These are phyloP conservation scores for Voacanga thouarsii DNA, from an alignment of 257 asterid species.

Conservation along the genomic window DNA sequence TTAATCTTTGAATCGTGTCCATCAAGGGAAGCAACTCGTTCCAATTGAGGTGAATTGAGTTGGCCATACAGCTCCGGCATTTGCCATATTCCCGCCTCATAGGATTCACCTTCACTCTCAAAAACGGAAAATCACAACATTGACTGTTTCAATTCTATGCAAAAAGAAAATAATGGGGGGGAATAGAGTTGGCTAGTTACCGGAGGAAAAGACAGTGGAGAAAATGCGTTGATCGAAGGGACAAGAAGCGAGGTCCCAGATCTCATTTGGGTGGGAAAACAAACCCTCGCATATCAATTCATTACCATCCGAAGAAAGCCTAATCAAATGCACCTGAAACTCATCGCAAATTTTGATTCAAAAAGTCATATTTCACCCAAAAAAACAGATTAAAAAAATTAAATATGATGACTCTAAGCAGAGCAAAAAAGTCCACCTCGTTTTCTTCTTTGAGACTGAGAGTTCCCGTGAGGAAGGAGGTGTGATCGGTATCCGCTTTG, in stretches of 20 bases:
- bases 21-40: slow-evolving; percentile 77
- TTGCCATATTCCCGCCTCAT: slow-evolving; percentile 96
- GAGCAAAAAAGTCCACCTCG: slow-evolving; percentile 46
- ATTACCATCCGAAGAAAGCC: slow-evolving; percentile 70
- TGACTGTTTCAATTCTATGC: neutral
- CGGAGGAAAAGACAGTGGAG: slow-evolving; percentile 86
- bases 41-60: slow-evolving; percentile 86
- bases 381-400: neutral
- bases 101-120: slow-evolving; percentile 58
- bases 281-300: slow-evolving; percentile 94
- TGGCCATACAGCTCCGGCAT: slow-evolving; percentile 97
- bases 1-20: slow-evolving; percentile 72
- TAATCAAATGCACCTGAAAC: slow-evolving; percentile 80
- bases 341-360: slow-evolving; percentile 19
- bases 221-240: slow-evolving; percentile 93
- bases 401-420: neutral
- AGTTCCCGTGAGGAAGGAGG: slow-evolving; percentile 86
- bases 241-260: slow-evolving; percentile 94
- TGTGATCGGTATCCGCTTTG: slow-evolving; percentile 96
- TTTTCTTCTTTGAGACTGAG: slow-evolving; percentile 97
- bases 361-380: neutral
- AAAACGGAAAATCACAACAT: slow-evolving; percentile 4
- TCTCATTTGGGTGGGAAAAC: slow-evolving; percentile 87
- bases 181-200: slow-evolving; percentile 31
- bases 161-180: neutral